A percentile compares a stretch with the other conserved stretches of the same genome.
Conservation (phyloP, 352 stramenopile genomes). For the Blastocystis sp. region DNA sequence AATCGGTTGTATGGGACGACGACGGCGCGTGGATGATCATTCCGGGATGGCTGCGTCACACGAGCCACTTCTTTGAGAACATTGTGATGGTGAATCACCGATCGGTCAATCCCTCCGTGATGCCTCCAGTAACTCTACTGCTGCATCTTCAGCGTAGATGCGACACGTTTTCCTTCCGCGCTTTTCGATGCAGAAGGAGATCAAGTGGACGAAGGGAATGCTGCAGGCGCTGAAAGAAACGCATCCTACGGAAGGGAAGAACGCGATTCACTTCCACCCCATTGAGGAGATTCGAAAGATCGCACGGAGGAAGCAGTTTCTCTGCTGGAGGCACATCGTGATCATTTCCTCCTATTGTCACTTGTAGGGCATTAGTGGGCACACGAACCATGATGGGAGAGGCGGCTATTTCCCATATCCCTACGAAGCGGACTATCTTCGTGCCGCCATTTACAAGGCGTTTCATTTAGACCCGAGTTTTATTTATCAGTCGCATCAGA, state of each 20-base stretch:
- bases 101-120: conserved; percentile 4
- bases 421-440: conserved; percentile 39
- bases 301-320: not conserved
- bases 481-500: not conserved
- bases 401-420: conserved; percentile 56
- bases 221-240: conserved; percentile 35
- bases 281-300: conserved; percentile 35
- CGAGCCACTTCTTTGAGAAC: conserved; percentile 65
- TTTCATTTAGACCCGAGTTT: conserved; percentile 14
- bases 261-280: conserved; percentile 20
- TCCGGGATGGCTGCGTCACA: conserved; percentile 59
- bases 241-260: not conserved
- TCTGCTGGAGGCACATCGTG: conserved; percentile 46
- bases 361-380: conserved; percentile 34
- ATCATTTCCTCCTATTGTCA: not conserved
- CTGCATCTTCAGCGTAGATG: conserved; percentile 32
- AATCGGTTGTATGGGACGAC: conserved; percentile 2
- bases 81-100: conserved; percentile 66
- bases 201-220: conserved; percentile 68
- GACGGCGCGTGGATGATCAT: conserved; percentile 68
- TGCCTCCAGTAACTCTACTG: conserved; percentile 21
- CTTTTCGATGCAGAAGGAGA: conserved; percentile 27
- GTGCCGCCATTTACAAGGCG: conserved; percentile 10
- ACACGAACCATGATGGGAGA: conserved; percentile 34
- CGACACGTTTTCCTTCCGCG: conserved; percentile 40